These are phyloP conservation scores for Starmerella floricola DNA, from an alignment of 805 yeast species.

Conservation along the genomic window DNA sequence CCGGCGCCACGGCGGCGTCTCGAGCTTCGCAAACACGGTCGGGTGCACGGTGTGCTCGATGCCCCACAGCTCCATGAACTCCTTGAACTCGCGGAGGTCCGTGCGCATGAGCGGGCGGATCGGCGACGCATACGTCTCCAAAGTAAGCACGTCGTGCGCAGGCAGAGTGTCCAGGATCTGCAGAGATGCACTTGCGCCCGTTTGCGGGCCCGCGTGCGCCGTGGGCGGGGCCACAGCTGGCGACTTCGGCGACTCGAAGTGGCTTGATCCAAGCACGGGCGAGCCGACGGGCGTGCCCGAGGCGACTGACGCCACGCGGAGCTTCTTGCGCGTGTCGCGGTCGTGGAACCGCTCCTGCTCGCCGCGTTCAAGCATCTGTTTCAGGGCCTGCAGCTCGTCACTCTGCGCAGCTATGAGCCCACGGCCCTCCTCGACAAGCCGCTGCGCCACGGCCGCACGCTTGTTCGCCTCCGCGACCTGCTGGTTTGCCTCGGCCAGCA, in stretches of 20 bases:
- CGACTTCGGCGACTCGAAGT: too few relatives aligned
- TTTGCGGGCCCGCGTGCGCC: too few relatives aligned
- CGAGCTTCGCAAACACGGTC: constrained; percentile 10
- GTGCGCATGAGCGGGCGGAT: constrained; percentile 24
- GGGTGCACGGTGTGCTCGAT: constrained; percentile 5
- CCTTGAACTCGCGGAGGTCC: constrained; percentile 21
- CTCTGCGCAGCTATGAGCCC: constrained; percentile 50
- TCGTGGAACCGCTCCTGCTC: not conserved
- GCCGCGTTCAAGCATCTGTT: constrained; percentile 37
- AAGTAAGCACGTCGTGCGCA: constrained; percentile 15
- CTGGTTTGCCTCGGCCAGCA: constrained; percentile 45
- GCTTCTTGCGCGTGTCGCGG: not conserved
- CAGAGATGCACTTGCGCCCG: not conserved
- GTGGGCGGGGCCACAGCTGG: too few relatives aligned
- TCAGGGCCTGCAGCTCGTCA: constrained; percentile 48
- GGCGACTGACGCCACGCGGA: not conserved
- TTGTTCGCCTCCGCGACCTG: constrained; percentile 66
- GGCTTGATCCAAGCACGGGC: too few relatives aligned
- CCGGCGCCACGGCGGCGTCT: constrained; percentile 33
- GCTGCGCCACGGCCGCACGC: constrained; percentile 47
- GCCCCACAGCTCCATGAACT: constrained; percentile 15
- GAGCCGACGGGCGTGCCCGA: not conserved
- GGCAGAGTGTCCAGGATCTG: constrained; percentile 4
- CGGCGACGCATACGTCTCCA: constrained; percentile 23
- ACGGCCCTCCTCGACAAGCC: constrained; percentile 55